These are phyloP conservation scores for Cerrena zonata DNA, from an alignment of 1,284 basidiomycete genomes.

Conservation along the genomic window DNA sequence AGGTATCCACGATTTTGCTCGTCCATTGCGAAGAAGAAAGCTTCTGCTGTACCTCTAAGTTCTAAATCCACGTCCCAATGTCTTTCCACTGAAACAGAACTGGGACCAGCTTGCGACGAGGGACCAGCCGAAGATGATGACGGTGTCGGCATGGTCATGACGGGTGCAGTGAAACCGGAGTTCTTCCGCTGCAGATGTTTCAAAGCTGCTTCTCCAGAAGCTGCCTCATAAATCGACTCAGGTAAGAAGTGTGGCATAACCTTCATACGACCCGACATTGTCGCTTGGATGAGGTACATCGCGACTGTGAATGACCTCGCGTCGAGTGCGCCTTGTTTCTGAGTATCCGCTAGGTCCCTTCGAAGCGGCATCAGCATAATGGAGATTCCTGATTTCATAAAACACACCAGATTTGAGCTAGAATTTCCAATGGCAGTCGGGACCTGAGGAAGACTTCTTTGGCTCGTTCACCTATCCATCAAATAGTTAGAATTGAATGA, in stretches of 20 bases:
- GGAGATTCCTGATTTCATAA: not conserved
- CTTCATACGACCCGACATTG: constrained; percentile 76
- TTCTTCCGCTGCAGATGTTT: not conserved
- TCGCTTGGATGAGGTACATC: constrained; percentile 90
- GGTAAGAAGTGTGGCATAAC: constrained; percentile 76
- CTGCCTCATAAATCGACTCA: constrained; percentile 81
- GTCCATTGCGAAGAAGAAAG: constrained; percentile 23
- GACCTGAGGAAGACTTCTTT: constrained; percentile 90
- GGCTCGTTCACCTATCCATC: constrained; percentile 69
- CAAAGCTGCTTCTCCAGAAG: constrained; percentile 28
- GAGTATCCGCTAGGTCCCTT: constrained; percentile 93
- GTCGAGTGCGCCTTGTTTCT: constrained; percentile 84
- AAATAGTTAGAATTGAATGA: not conserved
- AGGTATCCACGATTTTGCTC: constrained; percentile 18
- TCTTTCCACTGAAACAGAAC: not conserved
- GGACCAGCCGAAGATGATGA: constrained; percentile 9
- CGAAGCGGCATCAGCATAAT: not conserved
- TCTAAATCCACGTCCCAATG: constrained; percentile 18
- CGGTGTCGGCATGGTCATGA: too few species aligned
- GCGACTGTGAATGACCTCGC: constrained; percentile 89
- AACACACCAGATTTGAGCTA: constrained; percentile 86
- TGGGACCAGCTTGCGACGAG: constrained; percentile 1
- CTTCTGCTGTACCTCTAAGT: constrained; percentile 18
- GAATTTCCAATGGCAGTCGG: constrained; percentile 77
- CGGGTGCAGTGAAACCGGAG: not conserved